Evolutionary conservation across 441 rosid species (phyloP), one percentile per base, ranked within the genome.

Genomic region (Populus hybrid): DNA sequence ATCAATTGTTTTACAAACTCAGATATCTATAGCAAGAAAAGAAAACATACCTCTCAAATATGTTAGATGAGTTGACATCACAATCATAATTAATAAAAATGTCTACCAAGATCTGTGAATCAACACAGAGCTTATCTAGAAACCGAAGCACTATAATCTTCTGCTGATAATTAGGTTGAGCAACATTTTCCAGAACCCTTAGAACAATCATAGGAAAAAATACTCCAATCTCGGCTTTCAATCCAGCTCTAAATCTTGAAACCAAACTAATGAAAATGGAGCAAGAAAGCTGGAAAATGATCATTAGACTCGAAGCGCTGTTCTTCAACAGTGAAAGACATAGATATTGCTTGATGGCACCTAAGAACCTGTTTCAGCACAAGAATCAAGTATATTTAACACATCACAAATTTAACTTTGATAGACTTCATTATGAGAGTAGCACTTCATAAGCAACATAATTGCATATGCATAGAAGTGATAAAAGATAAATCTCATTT

Each of bases 151-250:
- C 99, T 79, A 90, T 94, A 92, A 93, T 91, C 91, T 97, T 97
- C 93, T 92, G 99, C 73, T 97, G 99, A 83, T 92, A 97, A 86
- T 93, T 94, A 84, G 99, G 99, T 81, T 97, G 99, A 74, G 95
- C 86, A 82, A 94, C 97, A 86, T 93, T 97, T 84, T 97, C 99
- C 84, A 94, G 83, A 70, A 97, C 98, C 79, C 99, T 87, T 66
- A 94, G 93, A 78, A 97, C 97, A 84, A 94, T 97, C 98, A 93
- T 93, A 56, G 98, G 99, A 78, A 97, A 97, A 84, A 97, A 97
- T 12, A 97, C 99, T 82, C 99, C 99, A 80, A 97, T 97, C 87
- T 97, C 98, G 56, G 99, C 99, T 87, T 97, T 94, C 85, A 97
- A 78, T 76, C 99, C 99, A 80, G 94, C 97, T 74, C 97, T 95